phyloP scores from a whole-genome alignment of 2,329 filamentous ascomycete species.

The Alternaria arborescens region DNA sequence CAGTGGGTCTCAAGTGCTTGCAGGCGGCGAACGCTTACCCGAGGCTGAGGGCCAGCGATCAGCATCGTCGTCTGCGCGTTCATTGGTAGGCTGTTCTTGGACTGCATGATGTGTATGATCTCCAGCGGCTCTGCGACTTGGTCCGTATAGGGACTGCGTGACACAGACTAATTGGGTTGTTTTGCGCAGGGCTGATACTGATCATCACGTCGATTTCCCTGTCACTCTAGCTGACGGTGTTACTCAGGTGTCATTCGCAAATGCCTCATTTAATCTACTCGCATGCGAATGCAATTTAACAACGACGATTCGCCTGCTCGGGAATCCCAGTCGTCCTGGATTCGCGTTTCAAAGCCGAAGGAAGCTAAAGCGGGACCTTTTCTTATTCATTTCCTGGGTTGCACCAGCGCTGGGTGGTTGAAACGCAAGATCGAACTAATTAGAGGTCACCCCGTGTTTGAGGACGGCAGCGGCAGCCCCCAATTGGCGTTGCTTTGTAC shows the following conservation, averaged over 20 bases:
- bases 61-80: neutral
- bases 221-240: conserved; percentile 11
- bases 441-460: conserved; percentile 27
- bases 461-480: conserved; percentile 28
- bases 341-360: conserved; percentile 22
- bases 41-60: conserved; percentile 6
- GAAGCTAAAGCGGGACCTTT: conserved; percentile 22
- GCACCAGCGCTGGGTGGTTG: conserved; percentile 21
- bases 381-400: conserved; percentile 20
- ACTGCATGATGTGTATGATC: conserved; percentile 20
- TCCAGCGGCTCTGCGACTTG: conserved; percentile 38
- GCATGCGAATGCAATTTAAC: conserved; percentile 13
- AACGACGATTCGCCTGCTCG: conserved; percentile 6
- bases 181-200: conserved; percentile 40
- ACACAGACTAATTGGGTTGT: conserved; percentile 27
- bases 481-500: conserved; percentile 30
- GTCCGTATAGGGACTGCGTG: conserved; percentile 33
- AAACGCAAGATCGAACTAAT: conserved; percentile 25
- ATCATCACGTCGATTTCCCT: conserved; percentile 7
- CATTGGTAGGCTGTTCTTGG: conserved; percentile 8
- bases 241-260: neutral
- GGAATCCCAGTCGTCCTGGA: conserved; percentile 11
- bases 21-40: conserved; percentile 14
- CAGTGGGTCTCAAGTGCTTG: conserved; percentile 1
- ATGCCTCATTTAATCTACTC: conserved; percentile 20